Base-by-base conservation (phyloP, 2,329 filamentous ascomycete species). In the Remersonia thermophila region DNA sequence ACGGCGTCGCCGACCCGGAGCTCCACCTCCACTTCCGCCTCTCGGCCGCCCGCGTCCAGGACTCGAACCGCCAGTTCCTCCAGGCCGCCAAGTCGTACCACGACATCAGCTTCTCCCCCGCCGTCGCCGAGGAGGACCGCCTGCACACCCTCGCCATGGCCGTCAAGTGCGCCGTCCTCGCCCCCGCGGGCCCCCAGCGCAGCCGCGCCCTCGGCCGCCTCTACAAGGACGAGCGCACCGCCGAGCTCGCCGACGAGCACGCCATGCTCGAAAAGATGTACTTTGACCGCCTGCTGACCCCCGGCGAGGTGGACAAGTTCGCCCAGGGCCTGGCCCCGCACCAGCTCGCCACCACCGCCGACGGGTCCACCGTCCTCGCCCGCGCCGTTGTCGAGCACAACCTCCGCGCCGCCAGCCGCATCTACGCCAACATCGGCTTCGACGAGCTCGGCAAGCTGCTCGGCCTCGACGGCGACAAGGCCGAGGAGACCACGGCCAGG, bases 301-400 rank as follows among this genome's bases (percentile, higher is more conserved):
- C 80, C 0, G 71, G 68, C n/a, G 91, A 98, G 61, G 85, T 95
- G 29, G 75, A 78, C 27, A 78, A 83, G 37, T 98, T 98, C 53
- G 81, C 87, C 0, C 67, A 81, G 48, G 79, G 77, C 35, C 67
- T 98, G 33, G 71, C 77, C 38, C 80, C 83, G 15, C 91, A 98
- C 59, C 91, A 98, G 60, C 75, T 95, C 2, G 91, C 91, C 16
- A 79, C 75, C 44, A 95, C 85, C 0, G 72, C 83, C 0, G 91
- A 98, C 56, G 91, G 91, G 2, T 84, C 81, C 13, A 98, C 91
- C 0, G 91, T 96, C 4, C 71, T 98, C 26, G 83, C 84, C 51
- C 89, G 85, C 57, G 91, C 91, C 6, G 84, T 98, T 8, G 78
- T 95, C 13, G 91, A 98, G 62, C 91, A 98, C 63, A 98, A 98